A percentile compares a stretch with the other conserved stretches of the same genome.
These are phyloP conservation scores for Phalaenopsis equestris DNA, from an alignment of 106 monocot genomes.

Conservation along the genomic window DNA sequence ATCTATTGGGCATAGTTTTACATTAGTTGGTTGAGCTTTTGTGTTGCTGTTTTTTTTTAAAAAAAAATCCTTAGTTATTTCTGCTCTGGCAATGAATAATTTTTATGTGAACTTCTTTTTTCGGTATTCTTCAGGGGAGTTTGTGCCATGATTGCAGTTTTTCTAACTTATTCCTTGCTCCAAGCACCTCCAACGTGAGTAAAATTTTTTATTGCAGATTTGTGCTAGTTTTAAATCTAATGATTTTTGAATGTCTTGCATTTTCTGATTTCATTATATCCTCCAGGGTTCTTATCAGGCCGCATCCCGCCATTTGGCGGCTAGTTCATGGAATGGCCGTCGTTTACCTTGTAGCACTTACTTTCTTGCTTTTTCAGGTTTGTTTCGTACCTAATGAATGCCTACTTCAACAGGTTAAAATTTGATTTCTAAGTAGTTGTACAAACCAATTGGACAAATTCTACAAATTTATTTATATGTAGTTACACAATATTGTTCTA, in stretches of 20 bases:
- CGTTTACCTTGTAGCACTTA: slow-evolving; percentile 90
- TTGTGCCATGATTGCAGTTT: slow-evolving; percentile 89
- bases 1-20: neutral
- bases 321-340: slow-evolving; percentile 93
- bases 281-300: slow-evolving; percentile 84
- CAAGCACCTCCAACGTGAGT: slow-evolving; percentile 98
- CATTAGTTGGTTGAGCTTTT: neutral
- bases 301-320: slow-evolving; percentile 95
- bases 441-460: neutral
- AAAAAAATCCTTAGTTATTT: neutral
- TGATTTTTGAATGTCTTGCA: neutral
- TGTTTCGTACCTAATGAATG: neutral
- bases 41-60: neutral
- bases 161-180: slow-evolving; percentile 88
- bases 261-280: neutral
- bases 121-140: slow-evolving; percentile 48
- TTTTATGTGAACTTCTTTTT: neutral
- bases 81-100: neutral
- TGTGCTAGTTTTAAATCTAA: no score
- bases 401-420: neutral
- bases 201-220: slow-evolving; percentile 1
- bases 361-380: slow-evolving; percentile 98
- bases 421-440: neutral
- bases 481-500: neutral
- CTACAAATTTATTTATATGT: neutral